Base-by-base conservation (phyloP, 176 grass and related monocot genomes). In the Oryza longistaminata region DNA sequence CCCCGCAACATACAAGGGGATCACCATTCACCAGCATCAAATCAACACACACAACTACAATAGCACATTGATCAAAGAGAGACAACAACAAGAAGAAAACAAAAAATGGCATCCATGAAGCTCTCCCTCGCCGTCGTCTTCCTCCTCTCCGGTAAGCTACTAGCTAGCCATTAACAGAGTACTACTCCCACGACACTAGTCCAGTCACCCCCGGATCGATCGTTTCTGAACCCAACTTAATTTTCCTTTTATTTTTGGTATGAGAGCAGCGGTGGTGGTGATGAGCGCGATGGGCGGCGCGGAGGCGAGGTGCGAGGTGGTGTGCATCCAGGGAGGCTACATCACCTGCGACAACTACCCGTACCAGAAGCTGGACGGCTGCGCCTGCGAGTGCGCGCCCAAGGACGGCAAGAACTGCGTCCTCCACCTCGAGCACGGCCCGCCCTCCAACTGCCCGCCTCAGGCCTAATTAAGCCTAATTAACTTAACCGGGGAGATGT, bases 281-380 rank as follows among this genome's bases (percentile, higher is more conserved):
- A 10, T 71, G 10, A 74, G 66, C 5, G 64, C 53, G 33, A 60
- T 58, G 0, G 60, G 25, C 2, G 49, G 33, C 8, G 42, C 48
- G 68, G 34, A n/a, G 71, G 72, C 45, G 35, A 16, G 19, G 43
- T 79, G 78, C 58, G 0, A 7, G 11, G 62, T 75, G 34, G 21
- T 24, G 79, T 90, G 88, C 84, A 2, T 35, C 19, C 84, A 73
- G 48, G 88, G 84, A 6, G 88, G 73, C 1, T 27, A 87, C 88
- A 78, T 90, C 77, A 87, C 79, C 78, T 87, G 88, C 73, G 16
- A 61, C 50, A 90, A 83, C 78, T 90, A 90, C 78, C 64, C 34
- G 6, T 8, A 22, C 34, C 24, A 67, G 82, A 15, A 79, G 84
- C 73, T 87, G 74, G 53, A 83, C 4, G 79, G 78, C 4, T 90